Evolutionary conservation across 768 basidiomycete species (phyloP), one percentile per base, ranked within the genome.

Genomic region (Cystoderma amianthinum): DNA sequence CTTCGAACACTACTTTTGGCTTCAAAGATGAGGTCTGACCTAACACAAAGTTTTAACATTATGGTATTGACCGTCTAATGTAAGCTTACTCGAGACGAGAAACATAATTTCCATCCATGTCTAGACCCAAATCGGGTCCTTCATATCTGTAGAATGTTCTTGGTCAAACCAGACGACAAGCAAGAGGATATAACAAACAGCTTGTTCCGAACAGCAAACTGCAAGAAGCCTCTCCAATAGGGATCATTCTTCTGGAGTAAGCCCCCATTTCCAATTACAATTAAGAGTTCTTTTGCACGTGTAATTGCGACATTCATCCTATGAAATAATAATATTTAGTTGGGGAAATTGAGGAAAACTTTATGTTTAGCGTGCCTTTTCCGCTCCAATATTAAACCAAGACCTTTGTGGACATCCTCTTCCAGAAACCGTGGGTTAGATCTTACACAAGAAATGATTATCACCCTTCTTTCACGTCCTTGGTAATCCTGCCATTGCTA

Each of bases 221-320:
- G 68, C 32, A 76, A 48, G 45, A 72, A 73, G 15, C 65, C 64
- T 52, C 68, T 67, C 73, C 73, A 76, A 44, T 72, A 73, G 1
- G 71, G 66, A 53, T 76, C 73, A 13, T 55, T 54, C 44, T 65
- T 60, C 12, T 19, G 12, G 3, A 73, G 57, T 2, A 72, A 54
- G 0, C 45, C 45, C 11, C 61, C 69, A 46, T 72, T 74, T 6
- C 73, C 73, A 36, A 74, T 59, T 13, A 76, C 64, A 4, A 76
- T 59, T 15, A 76, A 46, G n/a, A 76, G 61, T 44, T 74, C 71
- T 45, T 67, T 73, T 2, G 73, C 73, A n/a, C 73, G 70, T 2
- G 73, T 74, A 20, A 76, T 72, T 7, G 71, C 69, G 5, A 74
- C 73, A 42, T 76, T 76, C 72, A 76, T 72, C 44, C 73, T 75